Percentiles rank a stretch among this genome's conserved stretches.
phyloP scores from a whole-genome alignment of 805 yeast genomes.

The Kazachstania kunashirensis region DNA sequence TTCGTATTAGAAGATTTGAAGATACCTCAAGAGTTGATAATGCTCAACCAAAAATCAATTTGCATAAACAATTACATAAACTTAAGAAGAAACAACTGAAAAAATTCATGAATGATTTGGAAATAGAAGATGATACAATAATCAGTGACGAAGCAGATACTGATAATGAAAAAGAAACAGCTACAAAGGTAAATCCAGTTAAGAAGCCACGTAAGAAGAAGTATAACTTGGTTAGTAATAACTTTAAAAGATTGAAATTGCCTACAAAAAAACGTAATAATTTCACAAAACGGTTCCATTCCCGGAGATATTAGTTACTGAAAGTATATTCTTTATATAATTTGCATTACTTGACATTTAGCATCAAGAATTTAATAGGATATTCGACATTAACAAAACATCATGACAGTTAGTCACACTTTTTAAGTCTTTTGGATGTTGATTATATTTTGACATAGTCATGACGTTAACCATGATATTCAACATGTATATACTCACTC shows the following conservation, averaged over 20 bases:
- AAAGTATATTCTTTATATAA: no score
- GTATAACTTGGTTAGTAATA: conserved; percentile 34
- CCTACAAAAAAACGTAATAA: conserved; percentile 32
- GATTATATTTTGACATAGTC: no score
- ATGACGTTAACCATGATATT: no score
- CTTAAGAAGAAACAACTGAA: conserved; percentile 19
- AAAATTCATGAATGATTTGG: conserved; percentile 7
- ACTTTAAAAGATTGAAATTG: conserved; percentile 45
- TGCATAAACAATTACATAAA: conserved; percentile 19
- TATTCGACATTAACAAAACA: no score
- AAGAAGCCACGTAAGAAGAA: conserved; percentile 18
- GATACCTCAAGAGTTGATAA: not conserved
- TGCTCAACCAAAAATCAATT: conserved; percentile 8
- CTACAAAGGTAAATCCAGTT: conserved; percentile 8
- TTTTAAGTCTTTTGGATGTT: no score
- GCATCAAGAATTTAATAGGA: no score
- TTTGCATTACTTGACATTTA: no score
- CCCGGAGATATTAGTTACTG: conserved; percentile 27
- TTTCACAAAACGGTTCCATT: conserved; percentile 20
- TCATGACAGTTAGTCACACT: no score
- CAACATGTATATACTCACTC: no score
- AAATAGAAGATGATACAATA: conserved; percentile 1
- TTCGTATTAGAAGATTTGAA: conserved; percentile 7
- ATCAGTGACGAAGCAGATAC: not conserved
- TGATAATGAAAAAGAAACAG: not conserved